Base-by-base conservation (phyloP, 129 eudicot genomes). In the Pittosporum tobira region DNA sequence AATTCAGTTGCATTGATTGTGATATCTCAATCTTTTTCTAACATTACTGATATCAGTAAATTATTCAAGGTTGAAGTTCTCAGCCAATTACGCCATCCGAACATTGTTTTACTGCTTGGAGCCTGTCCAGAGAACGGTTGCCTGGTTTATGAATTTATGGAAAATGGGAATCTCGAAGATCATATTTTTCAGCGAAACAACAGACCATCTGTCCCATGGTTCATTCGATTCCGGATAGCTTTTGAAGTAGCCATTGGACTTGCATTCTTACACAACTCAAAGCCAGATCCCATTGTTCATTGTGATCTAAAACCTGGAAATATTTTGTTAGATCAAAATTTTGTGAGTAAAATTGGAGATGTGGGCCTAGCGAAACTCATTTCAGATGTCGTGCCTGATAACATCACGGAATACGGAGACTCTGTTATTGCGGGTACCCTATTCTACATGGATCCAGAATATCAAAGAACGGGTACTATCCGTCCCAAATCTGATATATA, bases 261-360 rank as follows among this genome's bases (percentile, higher is more conserved):
- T 54, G 85, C 87, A 42, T 89, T 81, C 68, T 49, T 85, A 54
- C 97, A 89, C 69, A 68, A 73, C 79, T 77, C 87, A 73, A 79
- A 75, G 58, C 95, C 95, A 24, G 85, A 81, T 45, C 88, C 95
- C 10, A 60, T 85, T 58, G 68, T 89, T 3, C 97, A 89, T 66
- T 74, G 97, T 0, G 97, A 89, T 63, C 70, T 89, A 44, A 89
- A 89, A 73, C 97, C 97, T 2, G 97, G 95, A 20, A 89, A 89
- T 50, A 82, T 89, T 34, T 75, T 89, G 37, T 72, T 89, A 20
- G 97, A 80, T 64, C 71, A 75, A 65, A 73, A 89, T 45, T 82
- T 65, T 22, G 88, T 82, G 64, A 82, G 95, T 78, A 89, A 89
- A 82, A 89, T 89, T 29, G 87, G 94, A 14, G 97, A 89, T 45